Percentiles rank a stretch among this genome's conserved stretches.
Evolutionary conservation across 192 early-diverging fungal genomes (phyloP).

Genomic region (Chytriomyces hyalinus): DNA sequence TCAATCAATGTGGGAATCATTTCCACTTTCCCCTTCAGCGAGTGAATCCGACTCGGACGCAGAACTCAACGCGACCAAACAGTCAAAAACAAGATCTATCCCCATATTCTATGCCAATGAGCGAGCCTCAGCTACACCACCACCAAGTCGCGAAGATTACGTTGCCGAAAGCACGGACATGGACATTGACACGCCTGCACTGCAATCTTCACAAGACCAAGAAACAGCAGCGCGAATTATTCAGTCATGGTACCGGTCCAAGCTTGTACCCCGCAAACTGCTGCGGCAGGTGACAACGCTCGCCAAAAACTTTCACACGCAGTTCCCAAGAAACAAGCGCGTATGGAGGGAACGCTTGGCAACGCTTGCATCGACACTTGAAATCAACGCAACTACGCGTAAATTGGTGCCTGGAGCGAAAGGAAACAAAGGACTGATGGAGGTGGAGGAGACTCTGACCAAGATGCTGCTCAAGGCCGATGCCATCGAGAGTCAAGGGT

Average conservation of each 20-base stretch:
- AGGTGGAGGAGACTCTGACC: conserved; percentile 29
- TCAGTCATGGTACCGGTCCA: background rate
- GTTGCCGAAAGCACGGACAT: too few species aligned
- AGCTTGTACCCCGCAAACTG: background rate
- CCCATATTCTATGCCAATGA: too few species aligned
- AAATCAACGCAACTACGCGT: background rate
- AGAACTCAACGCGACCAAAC: too few species aligned
- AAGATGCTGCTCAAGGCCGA: conserved; percentile 15
- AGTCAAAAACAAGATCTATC: too few species aligned
- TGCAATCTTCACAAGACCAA: background rate
- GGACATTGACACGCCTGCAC: too few species aligned
- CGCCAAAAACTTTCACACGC: background rate
- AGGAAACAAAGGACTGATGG: conserved; percentile 11
- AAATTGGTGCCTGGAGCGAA: conserved; percentile 26
- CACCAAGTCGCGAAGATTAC: too few species aligned
- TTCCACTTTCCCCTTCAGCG: too few species aligned
- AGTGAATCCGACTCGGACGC: too few species aligned
- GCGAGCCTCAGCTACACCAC: too few species aligned
- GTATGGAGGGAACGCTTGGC: background rate
- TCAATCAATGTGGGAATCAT: too few species aligned
- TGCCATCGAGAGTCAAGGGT: conserved; percentile 3
- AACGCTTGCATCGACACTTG: background rate
- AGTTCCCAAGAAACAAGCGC: conserved; percentile 1
- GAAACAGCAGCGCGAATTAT: background rate
- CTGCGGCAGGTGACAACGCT: background rate